Conservation (phyloP, 2,329 filamentous ascomycete genomes). For the Aspergillus sp. region DNA sequence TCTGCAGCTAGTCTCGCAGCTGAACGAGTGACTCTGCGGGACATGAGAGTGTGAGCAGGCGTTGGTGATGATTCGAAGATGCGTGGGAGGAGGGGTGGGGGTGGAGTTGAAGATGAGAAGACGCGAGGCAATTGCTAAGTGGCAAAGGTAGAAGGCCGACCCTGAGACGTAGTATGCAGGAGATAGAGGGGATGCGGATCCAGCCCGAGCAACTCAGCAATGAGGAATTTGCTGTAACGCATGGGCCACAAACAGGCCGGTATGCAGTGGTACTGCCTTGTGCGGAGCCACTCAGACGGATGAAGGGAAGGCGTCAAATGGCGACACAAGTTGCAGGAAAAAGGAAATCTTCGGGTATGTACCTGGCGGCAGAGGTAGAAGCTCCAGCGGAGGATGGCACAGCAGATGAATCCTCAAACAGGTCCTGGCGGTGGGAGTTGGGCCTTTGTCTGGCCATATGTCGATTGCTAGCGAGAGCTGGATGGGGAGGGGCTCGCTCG, state of each 20-base stretch:
- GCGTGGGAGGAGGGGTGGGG: not conserved
- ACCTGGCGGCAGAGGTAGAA: constrained; percentile 34
- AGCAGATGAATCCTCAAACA: constrained; percentile 36
- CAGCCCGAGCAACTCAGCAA: not conserved
- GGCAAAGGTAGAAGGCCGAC: not conserved
- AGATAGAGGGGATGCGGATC: not conserved
- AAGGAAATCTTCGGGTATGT: constrained; percentile 23
- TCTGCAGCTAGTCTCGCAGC: constrained; percentile 84
- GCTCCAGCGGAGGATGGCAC: constrained; percentile 23
- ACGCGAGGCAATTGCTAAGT: not conserved
- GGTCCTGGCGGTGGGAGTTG: constrained; percentile 43
- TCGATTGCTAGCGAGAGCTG: constrained; percentile 33
- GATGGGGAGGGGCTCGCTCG: constrained; percentile 29
- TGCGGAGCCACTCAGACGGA: constrained; percentile 4
- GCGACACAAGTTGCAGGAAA: constrained; percentile 12
- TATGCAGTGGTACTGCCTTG: not conserved
- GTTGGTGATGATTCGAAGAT: constrained; percentile 7
- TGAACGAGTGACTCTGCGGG: constrained; percentile 93
- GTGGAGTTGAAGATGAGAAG: not conserved
- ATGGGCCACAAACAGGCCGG: not conserved
- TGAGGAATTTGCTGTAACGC: too few relatives aligned
- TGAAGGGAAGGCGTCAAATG: not conserved
- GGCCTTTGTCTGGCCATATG: constrained; percentile 49
- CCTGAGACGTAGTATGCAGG: not conserved
- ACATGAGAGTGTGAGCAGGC: constrained; percentile 69